phyloP scores from a whole-genome alignment of 805 yeast genomes.

The Saccharomycopsis oosterbeekiorum region DNA sequence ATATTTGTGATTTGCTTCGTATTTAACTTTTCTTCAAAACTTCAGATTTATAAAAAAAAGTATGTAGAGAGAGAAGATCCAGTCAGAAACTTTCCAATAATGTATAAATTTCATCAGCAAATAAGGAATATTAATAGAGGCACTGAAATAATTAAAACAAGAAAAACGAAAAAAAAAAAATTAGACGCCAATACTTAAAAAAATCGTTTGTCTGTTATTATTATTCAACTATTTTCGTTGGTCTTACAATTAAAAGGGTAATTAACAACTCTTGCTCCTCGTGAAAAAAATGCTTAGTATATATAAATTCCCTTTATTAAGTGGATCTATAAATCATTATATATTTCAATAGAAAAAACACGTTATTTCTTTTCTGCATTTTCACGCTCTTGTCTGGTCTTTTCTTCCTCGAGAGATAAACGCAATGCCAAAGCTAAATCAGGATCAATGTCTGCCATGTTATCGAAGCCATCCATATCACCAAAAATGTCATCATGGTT shows the following conservation, averaged over 20 bases:
- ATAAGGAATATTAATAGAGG: no score
- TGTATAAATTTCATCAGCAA: no score
- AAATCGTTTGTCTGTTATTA: background rate
- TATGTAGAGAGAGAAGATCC: no score
- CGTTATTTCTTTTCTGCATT: constrained; percentile 15
- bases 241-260: background rate
- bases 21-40: background rate
- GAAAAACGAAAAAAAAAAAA: background rate
- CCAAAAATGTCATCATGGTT: constrained; percentile 30
- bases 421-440: constrained; percentile 94
- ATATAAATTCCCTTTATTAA: background rate
- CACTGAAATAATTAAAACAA: no score
- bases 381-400: constrained; percentile 76
- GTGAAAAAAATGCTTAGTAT: background rate
- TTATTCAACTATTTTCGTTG: background rate
- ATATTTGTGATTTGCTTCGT: background rate
- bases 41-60: background rate
- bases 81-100: no score
- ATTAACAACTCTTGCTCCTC: background rate
- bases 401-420: constrained; percentile 90
- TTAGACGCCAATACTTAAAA: background rate
- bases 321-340: background rate
- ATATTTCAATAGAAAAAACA: background rate
- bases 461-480: constrained; percentile 43
- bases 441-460: constrained; percentile 91